These are phyloP conservation scores for Psophocarpus tetragonolobus DNA, from an alignment of 306 rosid species.

Conservation along the genomic window DNA sequence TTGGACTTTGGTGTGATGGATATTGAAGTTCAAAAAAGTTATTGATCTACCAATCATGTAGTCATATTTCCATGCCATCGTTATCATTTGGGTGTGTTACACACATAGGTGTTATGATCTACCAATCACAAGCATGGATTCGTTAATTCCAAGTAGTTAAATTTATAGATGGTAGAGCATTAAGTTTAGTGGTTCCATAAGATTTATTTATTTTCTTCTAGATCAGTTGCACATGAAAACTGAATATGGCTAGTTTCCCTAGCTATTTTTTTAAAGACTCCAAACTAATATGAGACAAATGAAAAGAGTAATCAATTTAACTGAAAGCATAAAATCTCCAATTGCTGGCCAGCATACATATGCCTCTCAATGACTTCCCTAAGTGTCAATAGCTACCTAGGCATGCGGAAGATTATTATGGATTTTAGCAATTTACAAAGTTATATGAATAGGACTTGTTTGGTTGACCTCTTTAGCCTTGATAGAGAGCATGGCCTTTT, in stretches of 20 bases:
- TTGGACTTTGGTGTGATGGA: slow-evolving; percentile 9
- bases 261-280: background rate
- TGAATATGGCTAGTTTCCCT: background rate
- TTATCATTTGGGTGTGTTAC: background rate
- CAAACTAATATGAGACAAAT: background rate
- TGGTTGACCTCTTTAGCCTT: background rate
- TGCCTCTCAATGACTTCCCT: background rate
- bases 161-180: background rate
- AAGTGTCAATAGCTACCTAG: background rate
- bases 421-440: background rate
- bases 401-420: background rate
- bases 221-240: slow-evolving; percentile 20
- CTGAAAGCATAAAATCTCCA: background rate
- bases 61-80: background rate
- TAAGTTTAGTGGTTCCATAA: slow-evolving; percentile 13
- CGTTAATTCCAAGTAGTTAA: background rate
- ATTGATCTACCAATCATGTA: background rate
- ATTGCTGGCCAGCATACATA: slow-evolving; percentile 20
- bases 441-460: background rate
- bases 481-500: too few relatives aligned
- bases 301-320: slow-evolving; percentile 14
- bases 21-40: background rate
- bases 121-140: background rate
- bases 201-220: background rate
- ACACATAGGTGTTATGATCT: background rate